Evolutionary conservation across 768 basidiomycete genomes (phyloP).

Genomic region (Boletus edulis): DNA sequence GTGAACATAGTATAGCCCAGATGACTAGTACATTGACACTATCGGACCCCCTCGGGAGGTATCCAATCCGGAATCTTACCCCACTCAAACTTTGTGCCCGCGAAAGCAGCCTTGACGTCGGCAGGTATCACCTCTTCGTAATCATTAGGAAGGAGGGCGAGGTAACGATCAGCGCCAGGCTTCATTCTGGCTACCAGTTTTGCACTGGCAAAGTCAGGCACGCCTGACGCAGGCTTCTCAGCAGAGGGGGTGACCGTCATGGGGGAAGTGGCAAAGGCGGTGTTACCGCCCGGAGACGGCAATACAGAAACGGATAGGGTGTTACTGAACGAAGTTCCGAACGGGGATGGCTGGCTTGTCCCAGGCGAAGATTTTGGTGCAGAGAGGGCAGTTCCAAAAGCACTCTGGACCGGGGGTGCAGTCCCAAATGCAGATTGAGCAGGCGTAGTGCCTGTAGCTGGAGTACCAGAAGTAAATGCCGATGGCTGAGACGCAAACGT

Average conservation of each 20-base stretch:
- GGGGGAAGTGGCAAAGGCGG: slow-evolving; percentile 28
- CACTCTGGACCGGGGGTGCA: slow-evolving; percentile 16
- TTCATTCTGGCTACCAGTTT: slow-evolving; percentile 34
- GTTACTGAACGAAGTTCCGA: slow-evolving; percentile 25
- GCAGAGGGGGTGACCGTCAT: slow-evolving; percentile 20
- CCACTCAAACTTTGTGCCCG: slow-evolving; percentile 58
- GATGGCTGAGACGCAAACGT: slow-evolving; percentile 50
- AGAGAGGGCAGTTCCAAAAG: slow-evolving; percentile 12
- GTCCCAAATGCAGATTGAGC: slow-evolving; percentile 23
- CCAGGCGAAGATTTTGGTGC: slow-evolving; percentile 18
- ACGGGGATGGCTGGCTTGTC: slow-evolving; percentile 20
- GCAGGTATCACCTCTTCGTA: slow-evolving; percentile 57
- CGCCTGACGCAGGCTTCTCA: slow-evolving; percentile 20
- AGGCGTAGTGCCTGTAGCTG: slow-evolving; percentile 3
- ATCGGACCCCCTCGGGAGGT: slow-evolving; percentile 62
- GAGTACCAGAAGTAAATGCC: slow-evolving; percentile 34
- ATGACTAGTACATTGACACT: slow-evolving; percentile 7
- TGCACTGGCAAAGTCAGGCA: slow-evolving; percentile 36
- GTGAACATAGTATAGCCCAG: neutral
- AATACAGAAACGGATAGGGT: slow-evolving; percentile 17
- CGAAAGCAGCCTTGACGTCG: slow-evolving; percentile 51
- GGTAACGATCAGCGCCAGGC: slow-evolving; percentile 55
- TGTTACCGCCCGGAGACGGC: slow-evolving; percentile 14
- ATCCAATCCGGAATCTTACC: slow-evolving; percentile 73
- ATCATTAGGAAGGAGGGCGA: slow-evolving; percentile 51